Evolutionary conservation across 768 basidiomycete species (phyloP), one percentile per base, ranked within the genome.

Genomic region (Coprinopsis strossmayeri): DNA sequence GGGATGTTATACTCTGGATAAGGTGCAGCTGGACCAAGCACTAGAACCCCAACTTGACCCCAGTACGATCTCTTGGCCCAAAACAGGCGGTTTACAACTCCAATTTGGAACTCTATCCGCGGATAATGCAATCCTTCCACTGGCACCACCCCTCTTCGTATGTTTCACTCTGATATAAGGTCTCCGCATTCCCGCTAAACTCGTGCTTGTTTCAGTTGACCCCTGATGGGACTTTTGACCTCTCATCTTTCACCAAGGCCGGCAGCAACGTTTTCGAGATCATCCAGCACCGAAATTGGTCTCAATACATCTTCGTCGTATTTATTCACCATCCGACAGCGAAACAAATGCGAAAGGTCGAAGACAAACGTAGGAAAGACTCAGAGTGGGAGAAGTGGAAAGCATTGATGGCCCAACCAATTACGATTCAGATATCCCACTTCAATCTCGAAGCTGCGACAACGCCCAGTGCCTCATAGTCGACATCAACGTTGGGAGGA

Each of bases 251-350:
- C 46, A 51, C 77, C 20, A 56, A 50, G 15, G 32, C 44, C 0
- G 79, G 78, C 17, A 35, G 57, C 7, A 81, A 81, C 53, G 61
- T 46, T 0, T 56, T 81, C 7, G 62, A 69, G 48, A 63, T 82
- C 26, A 55, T 51, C 26, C 78, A 78, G 45, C 58, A 55, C 25
- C 60, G 58, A 17, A 73, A 75, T 54, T 59, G 77, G 61, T 71
- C 72, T 5, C 60, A 65, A 26, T 72, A 75, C 49, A 60, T 69
- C 21, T 65, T 79, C 42, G 63, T 76, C 24, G 61, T 82, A 3
- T 70, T 71, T 41, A 68, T 65, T 1, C 79, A 82, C 57, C 65
- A 58, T 30, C 81, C 81, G 3, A 80, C 76, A 5, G 54, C 39
- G 5, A 59, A 56, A 1, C 81, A 82, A 55, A 55, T 78, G 2